Conservation (phyloP, 345 rosid species). For the Sonneratia alba region DNA sequence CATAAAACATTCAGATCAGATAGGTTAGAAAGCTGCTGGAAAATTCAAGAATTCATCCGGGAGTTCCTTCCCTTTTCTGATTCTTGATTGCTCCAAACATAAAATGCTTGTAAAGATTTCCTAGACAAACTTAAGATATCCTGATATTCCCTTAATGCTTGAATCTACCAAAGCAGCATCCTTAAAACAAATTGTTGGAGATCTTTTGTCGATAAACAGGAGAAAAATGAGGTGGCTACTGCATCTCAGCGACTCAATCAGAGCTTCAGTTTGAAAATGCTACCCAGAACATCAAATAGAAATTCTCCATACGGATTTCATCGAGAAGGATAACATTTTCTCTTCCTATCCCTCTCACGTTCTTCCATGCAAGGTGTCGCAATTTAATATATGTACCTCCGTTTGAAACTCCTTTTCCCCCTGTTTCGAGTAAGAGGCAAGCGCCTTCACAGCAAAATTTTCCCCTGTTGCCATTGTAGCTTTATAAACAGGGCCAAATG, state of each 20-base stretch:
- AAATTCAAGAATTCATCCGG: not conserved
- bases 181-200: no score
- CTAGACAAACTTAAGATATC: not conserved
- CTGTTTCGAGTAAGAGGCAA: conserved; percentile 79
- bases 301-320: not conserved
- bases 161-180: not conserved
- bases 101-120: not conserved
- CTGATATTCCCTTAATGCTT: not conserved
- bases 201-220: not conserved
- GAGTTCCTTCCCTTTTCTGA: not conserved
- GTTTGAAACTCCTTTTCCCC: conserved; percentile 94
- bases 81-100: not conserved
- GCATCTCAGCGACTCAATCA: not conserved
- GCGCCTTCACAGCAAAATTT: conserved; percentile 78
- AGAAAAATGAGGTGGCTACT: not conserved
- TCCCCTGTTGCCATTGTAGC: conserved; percentile 60
- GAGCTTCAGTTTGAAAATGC: not conserved
- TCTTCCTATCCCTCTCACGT: not conserved
- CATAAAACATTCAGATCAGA: not conserved
- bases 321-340: not conserved
- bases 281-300: not conserved
- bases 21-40: not conserved
- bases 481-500: conserved; percentile 93
- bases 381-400: conserved; percentile 39
- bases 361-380: not conserved